Conservation (phyloP, 805 yeast genomes). For the Debaryomyces castellii region DNA sequence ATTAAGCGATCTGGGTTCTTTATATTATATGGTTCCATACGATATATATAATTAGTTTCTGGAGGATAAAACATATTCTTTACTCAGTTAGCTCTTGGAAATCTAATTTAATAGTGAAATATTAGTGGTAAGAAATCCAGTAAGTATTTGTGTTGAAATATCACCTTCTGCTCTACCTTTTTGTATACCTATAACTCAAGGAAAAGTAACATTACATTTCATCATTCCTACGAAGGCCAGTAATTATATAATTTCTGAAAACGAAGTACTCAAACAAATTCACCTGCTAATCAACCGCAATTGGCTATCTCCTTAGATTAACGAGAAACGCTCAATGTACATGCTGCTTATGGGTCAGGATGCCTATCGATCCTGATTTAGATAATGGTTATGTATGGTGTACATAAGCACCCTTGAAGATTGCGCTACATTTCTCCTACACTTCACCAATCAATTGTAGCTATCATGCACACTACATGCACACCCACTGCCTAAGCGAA, state of each 20-base stretch:
- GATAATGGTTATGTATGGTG: neutral
- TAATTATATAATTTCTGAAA: neutral
- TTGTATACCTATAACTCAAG: neutral
- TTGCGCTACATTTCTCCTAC: neutral
- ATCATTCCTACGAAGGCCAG: neutral
- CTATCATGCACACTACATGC: neutral
- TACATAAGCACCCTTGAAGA: neutral
- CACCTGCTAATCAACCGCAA: neutral
- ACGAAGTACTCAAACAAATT: neutral
- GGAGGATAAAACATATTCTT: constrained; percentile 1
- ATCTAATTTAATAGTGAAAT: neutral
- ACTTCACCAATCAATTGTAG: neutral
- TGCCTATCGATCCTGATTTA: neutral
- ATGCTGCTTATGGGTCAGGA: neutral
- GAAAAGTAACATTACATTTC: neutral
- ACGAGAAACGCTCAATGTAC: neutral
- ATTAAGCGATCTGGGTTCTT: neutral
- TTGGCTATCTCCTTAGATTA: neutral
- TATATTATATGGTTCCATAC: neutral
- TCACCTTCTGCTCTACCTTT: no score
- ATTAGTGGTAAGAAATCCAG: neutral
- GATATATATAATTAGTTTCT: neutral
- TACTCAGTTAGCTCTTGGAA: neutral
- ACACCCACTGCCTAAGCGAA: neutral
- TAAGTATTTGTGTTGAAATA: no score